These are phyloP conservation scores for Annulohypoxylon moriforme DNA, from an alignment of 495 filamentous ascomycete genomes.

Conservation along the genomic window DNA sequence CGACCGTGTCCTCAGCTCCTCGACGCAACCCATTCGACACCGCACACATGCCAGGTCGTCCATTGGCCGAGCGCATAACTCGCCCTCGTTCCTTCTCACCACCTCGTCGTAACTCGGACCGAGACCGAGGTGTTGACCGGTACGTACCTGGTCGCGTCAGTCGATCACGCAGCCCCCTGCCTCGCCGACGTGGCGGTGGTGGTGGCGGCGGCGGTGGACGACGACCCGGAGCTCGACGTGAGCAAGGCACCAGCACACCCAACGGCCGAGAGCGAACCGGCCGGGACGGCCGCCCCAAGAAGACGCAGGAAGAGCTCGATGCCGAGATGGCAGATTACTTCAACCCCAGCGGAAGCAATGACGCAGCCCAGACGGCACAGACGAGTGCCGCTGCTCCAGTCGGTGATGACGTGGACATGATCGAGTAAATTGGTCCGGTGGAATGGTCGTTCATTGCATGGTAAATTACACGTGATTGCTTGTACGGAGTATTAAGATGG, in stretches of 20 bases:
- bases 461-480: background rate
- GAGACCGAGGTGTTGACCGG: slow-evolving; percentile 81
- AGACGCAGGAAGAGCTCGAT: slow-evolving; percentile 93
- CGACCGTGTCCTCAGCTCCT: slow-evolving; percentile 66
- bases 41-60: slow-evolving; percentile 64
- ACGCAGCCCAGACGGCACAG: slow-evolving; percentile 36
- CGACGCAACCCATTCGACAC: slow-evolving; percentile 69
- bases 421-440: slow-evolving; percentile 43
- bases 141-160: slow-evolving; percentile 76
- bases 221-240: slow-evolving; percentile 63
- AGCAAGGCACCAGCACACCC: slow-evolving; percentile 52
- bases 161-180: slow-evolving; percentile 61
- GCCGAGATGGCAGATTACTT: slow-evolving; percentile 98
- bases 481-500: slow-evolving; percentile 6
- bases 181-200: slow-evolving; percentile 54
- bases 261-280: slow-evolving; percentile 51
- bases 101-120: slow-evolving; percentile 68
- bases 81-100: slow-evolving; percentile 64
- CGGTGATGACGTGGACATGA: slow-evolving; percentile 55
- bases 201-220: slow-evolving; percentile 42
- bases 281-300: slow-evolving; percentile 73
- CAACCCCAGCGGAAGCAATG: slow-evolving; percentile 58
- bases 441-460: background rate
- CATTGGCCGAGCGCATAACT: slow-evolving; percentile 82
- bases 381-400: slow-evolving; percentile 36